Conservation (phyloP, 2,329 filamentous ascomycete species). For the Xylaria multiplex region DNA sequence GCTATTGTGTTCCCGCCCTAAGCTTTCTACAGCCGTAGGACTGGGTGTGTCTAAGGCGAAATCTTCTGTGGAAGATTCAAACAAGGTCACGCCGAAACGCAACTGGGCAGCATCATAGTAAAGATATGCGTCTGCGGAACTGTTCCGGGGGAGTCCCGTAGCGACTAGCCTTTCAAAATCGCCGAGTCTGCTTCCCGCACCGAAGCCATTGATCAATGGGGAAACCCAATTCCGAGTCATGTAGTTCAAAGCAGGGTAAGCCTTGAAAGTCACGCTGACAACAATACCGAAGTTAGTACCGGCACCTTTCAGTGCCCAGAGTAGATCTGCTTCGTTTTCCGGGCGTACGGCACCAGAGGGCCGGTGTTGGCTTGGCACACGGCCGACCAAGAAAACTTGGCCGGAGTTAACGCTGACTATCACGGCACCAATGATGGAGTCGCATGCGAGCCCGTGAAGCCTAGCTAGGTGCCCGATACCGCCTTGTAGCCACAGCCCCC, state of each 20-base stretch:
- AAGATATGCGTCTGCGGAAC: constrained; percentile 66
- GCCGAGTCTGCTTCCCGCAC: constrained; percentile 51
- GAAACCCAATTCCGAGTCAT: constrained; percentile 54
- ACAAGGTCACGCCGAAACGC: constrained; percentile 62
- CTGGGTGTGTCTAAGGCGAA: constrained; percentile 22
- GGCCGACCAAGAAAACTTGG: constrained; percentile 61
- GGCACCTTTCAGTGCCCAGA: constrained; percentile 69
- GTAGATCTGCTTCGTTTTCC: constrained; percentile 60
- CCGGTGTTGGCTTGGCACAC: constrained; percentile 58
- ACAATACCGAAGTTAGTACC: constrained; percentile 70
- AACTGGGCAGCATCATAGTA: constrained; percentile 59
- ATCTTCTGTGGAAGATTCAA: constrained; percentile 52
- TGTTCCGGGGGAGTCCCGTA: constrained; percentile 53
- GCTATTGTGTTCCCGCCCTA: constrained; percentile 49
- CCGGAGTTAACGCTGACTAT: constrained; percentile 62
- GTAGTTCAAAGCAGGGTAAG: constrained; percentile 56
- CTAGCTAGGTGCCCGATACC: constrained; percentile 70
- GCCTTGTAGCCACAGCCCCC: constrained; percentile 72
- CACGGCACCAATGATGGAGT: constrained; percentile 69
- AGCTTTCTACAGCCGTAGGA: constrained; percentile 34
- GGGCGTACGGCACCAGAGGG: constrained; percentile 55
- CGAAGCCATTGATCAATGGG: constrained; percentile 46
- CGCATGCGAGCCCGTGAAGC: constrained; percentile 66
- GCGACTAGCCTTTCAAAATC: constrained; percentile 55
- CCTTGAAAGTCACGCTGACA: constrained; percentile 61